These are phyloP conservation scores for Aquanectria penicillioides DNA, from an alignment of 2,329 filamentous ascomycete species.

Conservation along the genomic window DNA sequence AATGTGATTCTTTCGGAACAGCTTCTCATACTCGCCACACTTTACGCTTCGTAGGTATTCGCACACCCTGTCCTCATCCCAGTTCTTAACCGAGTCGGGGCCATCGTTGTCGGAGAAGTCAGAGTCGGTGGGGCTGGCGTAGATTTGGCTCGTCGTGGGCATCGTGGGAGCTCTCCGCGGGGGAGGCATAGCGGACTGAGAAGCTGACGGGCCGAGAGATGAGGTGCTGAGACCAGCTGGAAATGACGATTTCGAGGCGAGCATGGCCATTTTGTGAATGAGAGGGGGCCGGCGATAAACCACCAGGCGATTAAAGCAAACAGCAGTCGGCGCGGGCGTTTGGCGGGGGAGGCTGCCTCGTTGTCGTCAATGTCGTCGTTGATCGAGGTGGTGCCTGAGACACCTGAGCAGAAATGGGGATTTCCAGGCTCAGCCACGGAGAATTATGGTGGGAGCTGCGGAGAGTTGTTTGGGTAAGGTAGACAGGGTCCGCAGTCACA, in stretches of 20 bases:
- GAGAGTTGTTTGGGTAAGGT: not conserved
- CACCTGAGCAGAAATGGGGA: conserved; percentile 32
- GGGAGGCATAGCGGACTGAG: conserved; percentile 61
- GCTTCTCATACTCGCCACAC: conserved; percentile 90
- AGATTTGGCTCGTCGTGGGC: conserved; percentile 63
- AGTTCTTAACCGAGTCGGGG: conserved; percentile 80
- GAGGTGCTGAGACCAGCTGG: conserved; percentile 62
- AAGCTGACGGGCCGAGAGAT: conserved; percentile 57
- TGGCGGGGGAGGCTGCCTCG: not conserved
- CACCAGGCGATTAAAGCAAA: conserved; percentile 7
- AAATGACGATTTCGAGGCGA: conserved; percentile 79
- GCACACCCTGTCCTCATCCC: conserved; percentile 91
- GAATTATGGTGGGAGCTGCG: conserved; percentile 14
- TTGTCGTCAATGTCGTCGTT: conserved; percentile 15
- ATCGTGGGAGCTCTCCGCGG: conserved; percentile 63
- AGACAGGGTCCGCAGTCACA: conserved; percentile 4
- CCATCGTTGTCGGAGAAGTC: conserved; percentile 89
- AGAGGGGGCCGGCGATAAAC: conserved; percentile 13
- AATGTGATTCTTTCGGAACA: conserved; percentile 94
- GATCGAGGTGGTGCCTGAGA: conserved; percentile 31
- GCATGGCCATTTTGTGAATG: conserved; percentile 74
- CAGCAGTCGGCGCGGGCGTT: conserved; percentile 6
- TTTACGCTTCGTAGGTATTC: conserved; percentile 93
- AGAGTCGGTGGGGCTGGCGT: conserved; percentile 87
- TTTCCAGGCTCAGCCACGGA: conserved; percentile 36